Evolutionary conservation across 257 asterid species (phyloP), one percentile per base, ranked within the genome.

Genomic region (Anisodus tanguticus): DNA sequence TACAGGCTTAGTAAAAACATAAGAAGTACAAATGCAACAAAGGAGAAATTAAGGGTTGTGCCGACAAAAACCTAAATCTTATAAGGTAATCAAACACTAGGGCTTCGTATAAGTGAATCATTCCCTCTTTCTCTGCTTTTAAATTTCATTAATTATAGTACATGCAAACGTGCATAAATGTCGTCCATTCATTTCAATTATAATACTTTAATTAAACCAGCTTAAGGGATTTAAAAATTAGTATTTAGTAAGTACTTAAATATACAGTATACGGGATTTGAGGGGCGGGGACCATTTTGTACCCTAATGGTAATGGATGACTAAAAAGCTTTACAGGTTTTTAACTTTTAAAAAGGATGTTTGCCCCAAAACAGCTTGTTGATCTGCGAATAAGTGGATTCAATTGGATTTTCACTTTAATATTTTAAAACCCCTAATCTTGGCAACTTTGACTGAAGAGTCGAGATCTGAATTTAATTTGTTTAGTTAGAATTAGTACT

Each of bases 81-180:
- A 59, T 69, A 43, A 69, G 82, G 63, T 83, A 82, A 83, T 62
- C 66, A 79, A 67, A 85, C 83, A 78, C 67, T 88, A 91, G 89
- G 90, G 89, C 78, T 85, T 83, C 49, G 81, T 12, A 76, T 76
- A 19, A 53, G 63, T 76, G n/a, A 22, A 22, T 22, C 26, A 22
- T 22, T 22, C 26, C 26, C 26, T 22, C 26, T 22, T 22, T 22
- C 26, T 22, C 26, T 22, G 26, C 26, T 22, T 22, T 22, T 22
- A 22, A 22, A 22, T 22, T 22, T 22, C 26, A 69, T 13, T 76
- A 45, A 51, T 49, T 72, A 81, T 13, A 78, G 47, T 87, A 84
- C 83, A 83, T 83, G 88, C 60, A 84, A 68, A 85, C 89, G 91
- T 86, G 92, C 90, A 88, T 10, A 82, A 74, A 76, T 77, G 63